Base-by-base conservation (phyloP, 2,329 filamentous ascomycete species). In the Penicillium sclerotiorum region DNA sequence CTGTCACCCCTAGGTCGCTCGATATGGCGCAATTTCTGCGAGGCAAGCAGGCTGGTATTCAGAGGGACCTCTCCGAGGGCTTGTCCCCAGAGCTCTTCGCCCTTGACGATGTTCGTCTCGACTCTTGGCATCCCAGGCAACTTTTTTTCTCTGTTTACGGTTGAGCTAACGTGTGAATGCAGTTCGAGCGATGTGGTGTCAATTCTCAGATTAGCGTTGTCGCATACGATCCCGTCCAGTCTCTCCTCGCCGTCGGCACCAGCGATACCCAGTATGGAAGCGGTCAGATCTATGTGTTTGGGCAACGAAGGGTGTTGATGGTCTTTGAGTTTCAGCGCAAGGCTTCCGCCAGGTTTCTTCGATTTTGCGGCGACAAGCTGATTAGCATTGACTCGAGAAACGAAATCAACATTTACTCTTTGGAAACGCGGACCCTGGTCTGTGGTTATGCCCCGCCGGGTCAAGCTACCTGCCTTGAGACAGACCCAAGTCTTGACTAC, bases 401-500 rank as follows among this genome's bases (percentile, higher is more conserved):
- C 73, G 92, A 97, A 68, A 68, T 99, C 35, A 84, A 82, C 42
- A 77, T 97, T 61, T 97, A 89, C 80, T 88, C 94, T 49, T 79
- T 96, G 20, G 84, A 88, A 56, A 82, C 83, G 0, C 88, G 85
- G 60, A 78, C 78, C 47, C 79, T 87, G 47, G 59, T 90, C 32
- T 82, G 84, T 21, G 84, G 84, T 27, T 87, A 91, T 66, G 83
- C 88, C 4, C 86, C 90, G 8, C 89, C 90, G 0, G 91, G 90
- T 5, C 80, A 85, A 41, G 89, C 92, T 17, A 86, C 84, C 12
- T 81, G 83, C 25, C 68, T 97, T 62, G 80, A 88, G 49, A 91
- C 88, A 7, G 94, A 99, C 67, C 90, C 93, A 1, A 89, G 90
- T 74, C 78, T 99, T 52, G 94, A 99, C 70, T 99, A 95, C 84